phyloP scores from a whole-genome alignment of 495 filamentous ascomycete species.

The Diplogelasinospora grovesii region DNA sequence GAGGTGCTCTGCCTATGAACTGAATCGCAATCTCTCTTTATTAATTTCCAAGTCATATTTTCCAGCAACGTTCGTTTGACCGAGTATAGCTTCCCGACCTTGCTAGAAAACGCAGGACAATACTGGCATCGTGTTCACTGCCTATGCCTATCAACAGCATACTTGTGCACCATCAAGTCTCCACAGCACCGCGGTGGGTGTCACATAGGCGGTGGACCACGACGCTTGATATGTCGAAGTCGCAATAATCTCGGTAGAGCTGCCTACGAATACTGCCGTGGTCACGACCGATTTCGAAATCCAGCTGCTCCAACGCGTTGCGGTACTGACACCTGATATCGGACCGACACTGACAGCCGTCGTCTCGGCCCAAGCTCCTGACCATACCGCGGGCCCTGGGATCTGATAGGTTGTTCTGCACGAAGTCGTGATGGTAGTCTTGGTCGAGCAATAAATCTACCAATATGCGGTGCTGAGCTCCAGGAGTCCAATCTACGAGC shows the following conservation, averaged over 20 bases:
- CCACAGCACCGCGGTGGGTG: slow-evolving; percentile 12
- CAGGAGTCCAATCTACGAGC: neutral
- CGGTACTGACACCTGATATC: slow-evolving; percentile 16
- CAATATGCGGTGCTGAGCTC: neutral
- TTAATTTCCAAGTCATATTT: no score
- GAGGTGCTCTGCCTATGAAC: no score
- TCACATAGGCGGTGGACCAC: slow-evolving; percentile 19
- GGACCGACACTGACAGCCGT: slow-evolving; percentile 20
- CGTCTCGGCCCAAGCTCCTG: slow-evolving; percentile 28
- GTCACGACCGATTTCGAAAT: slow-evolving; percentile 30
- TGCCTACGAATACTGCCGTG: slow-evolving; percentile 18
- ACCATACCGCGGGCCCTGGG: slow-evolving; percentile 28
- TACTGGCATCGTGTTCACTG: no score
- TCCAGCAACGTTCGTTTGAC: no score
- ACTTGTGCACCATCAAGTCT: no score
- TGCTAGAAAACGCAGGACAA: no score
- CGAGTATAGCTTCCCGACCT: no score
- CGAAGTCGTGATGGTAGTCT: slow-evolving; percentile 16
- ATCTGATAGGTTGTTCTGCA: slow-evolving; percentile 26
- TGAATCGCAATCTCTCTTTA: no score
- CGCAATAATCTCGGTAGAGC: slow-evolving; percentile 7
- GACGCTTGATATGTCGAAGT: slow-evolving; percentile 23
- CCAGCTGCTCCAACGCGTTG: slow-evolving; percentile 28
- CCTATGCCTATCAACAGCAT: no score
- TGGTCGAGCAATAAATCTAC: slow-evolving; percentile 28